These are phyloP conservation scores for Triticum timopheevii DNA, from an alignment of 176 grass and related monocot genomes.

Conservation along the genomic window DNA sequence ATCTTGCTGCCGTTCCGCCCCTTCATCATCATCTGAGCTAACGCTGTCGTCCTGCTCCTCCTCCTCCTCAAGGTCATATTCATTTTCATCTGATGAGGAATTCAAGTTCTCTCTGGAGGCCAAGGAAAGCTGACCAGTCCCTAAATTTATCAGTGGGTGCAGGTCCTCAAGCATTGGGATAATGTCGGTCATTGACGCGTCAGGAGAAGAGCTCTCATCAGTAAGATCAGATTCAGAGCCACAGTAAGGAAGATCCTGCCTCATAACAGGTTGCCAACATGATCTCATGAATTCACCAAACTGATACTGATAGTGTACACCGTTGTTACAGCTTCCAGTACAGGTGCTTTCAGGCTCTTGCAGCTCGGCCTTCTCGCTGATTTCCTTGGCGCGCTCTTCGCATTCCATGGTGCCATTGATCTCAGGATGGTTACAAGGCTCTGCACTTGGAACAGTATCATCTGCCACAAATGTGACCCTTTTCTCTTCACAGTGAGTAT, in stretches of 20 bases:
- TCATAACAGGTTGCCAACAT: constrained; percentile 53
- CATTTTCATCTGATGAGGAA: constrained; percentile 33
- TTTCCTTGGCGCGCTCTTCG: constrained; percentile 1
- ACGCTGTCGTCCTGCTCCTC: constrained; percentile 12
- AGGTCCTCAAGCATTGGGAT: constrained; percentile 71
- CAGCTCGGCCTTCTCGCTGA: constrained; percentile 8
- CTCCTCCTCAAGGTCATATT: constrained; percentile 30
- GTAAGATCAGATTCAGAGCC: constrained; percentile 42
- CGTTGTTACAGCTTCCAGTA: neutral
- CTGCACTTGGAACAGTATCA: neutral
- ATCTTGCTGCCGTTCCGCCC: constrained; percentile 21
- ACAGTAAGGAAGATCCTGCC: constrained; percentile 30
- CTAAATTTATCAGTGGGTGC: constrained; percentile 39
- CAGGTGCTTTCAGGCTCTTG: constrained; percentile 1
- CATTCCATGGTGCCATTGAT: constrained; percentile 13
- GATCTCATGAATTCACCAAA: constrained; percentile 55
- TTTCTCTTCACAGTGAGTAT: neutral
- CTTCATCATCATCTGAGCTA: constrained; percentile 38
- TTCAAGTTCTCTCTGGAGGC: constrained; percentile 15
- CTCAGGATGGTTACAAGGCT: constrained; percentile 2
- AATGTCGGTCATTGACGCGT: constrained; percentile 69
- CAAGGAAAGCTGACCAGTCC: constrained; percentile 19
- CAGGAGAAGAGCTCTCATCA: constrained; percentile 58
- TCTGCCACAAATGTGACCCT: neutral
- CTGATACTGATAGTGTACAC: constrained; percentile 27